Percentiles rank a stretch among this genome's conserved stretches.
These are phyloP conservation scores for Ogataea hybrid DNA, from an alignment of 1,139 yeast species.

Conservation along the genomic window DNA sequence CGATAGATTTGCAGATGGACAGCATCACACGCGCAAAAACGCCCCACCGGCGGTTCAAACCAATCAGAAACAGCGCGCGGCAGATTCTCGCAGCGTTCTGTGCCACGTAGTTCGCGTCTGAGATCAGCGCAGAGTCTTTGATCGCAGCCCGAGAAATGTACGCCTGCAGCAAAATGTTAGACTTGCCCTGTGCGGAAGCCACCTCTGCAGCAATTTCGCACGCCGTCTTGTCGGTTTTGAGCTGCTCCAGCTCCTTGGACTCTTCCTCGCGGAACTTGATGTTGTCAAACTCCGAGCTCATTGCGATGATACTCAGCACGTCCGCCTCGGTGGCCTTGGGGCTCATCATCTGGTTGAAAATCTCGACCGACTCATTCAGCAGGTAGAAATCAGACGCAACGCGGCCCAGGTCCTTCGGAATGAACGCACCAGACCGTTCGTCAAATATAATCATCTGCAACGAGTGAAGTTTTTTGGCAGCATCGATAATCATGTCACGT, in stretches of 20 bases:
- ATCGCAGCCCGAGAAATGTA: conserved; percentile 75
- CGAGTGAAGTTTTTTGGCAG: conserved; percentile 78
- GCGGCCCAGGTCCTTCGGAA: conserved; percentile 88
- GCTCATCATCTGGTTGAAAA: conserved; percentile 80
- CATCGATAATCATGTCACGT: conserved; percentile 68
- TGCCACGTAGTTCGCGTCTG: conserved; percentile 92
- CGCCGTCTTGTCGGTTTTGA: conserved; percentile 61
- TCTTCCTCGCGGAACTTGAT: conserved; percentile 91
- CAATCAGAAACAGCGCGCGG: conserved; percentile 83
- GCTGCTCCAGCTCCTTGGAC: conserved; percentile 59
- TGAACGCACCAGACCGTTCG: conserved; percentile 75
- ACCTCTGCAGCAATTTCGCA: conserved; percentile 83
- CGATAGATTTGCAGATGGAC: conserved; percentile 82
- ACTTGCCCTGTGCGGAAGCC: conserved; percentile 80
- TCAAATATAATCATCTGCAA: conserved; percentile 94
- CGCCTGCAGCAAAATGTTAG: conserved; percentile 84
- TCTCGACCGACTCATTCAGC: conserved; percentile 80
- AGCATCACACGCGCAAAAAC: conserved; percentile 68
- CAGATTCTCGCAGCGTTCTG: conserved; percentile 93
- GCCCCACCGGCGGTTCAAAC: conserved; percentile 91
- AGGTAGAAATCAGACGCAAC: conserved; percentile 93
- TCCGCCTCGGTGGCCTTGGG: conserved; percentile 93
- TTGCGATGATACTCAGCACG: conserved; percentile 81
- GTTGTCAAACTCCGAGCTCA: conserved; percentile 93
- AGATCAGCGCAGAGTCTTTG: conserved; percentile 74